A percentile compares a stretch with the other conserved stretches of the same genome.
Conservation (phyloP, 1,284 basidiomycete species). For the Agaricales sp. region DNA sequence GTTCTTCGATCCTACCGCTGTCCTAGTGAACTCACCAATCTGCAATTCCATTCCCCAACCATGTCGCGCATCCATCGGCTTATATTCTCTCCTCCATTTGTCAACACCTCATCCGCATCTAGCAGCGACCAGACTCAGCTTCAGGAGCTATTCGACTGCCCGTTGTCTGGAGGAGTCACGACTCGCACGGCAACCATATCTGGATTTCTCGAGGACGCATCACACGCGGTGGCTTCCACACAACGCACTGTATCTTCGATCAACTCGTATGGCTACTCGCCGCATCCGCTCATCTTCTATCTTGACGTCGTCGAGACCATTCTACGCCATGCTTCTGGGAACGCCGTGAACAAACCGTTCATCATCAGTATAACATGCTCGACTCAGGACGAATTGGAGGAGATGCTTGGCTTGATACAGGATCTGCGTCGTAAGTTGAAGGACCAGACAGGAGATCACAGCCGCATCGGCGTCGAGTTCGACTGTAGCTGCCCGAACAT, state of each 20-base stretch:
- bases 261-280: slow-evolving; percentile 78
- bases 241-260: slow-evolving; percentile 40
- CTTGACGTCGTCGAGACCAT: slow-evolving; percentile 43
- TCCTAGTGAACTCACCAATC: too few species aligned
- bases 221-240: slow-evolving; percentile 57
- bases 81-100: slow-evolving; percentile 53
- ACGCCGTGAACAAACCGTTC: slow-evolving; percentile 41
- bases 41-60: too few species aligned
- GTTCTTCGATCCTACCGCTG: too few species aligned
- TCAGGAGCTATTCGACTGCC: slow-evolving; percentile 47
- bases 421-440: slow-evolving; percentile 33
- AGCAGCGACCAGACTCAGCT: slow-evolving; percentile 59
- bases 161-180: slow-evolving; percentile 64
- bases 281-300: slow-evolving; percentile 54
- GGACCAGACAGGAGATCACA: slow-evolving; percentile 17
- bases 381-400: slow-evolving; percentile 32
- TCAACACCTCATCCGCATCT: slow-evolving; percentile 75
- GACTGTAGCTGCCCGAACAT: slow-evolving; percentile 81
- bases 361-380: slow-evolving; percentile 69
- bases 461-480: slow-evolving; percentile 67
- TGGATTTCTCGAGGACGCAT: slow-evolving; percentile 54
- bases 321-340: slow-evolving; percentile 16
- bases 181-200: slow-evolving; percentile 62
- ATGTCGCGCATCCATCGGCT: too few species aligned
- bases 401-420: slow-evolving; percentile 51